Evolutionary conservation across 2,329 filamentous ascomycete species (phyloP), one percentile per base, ranked within the genome.

Genomic region (Aspergillus tubingensis): DNA sequence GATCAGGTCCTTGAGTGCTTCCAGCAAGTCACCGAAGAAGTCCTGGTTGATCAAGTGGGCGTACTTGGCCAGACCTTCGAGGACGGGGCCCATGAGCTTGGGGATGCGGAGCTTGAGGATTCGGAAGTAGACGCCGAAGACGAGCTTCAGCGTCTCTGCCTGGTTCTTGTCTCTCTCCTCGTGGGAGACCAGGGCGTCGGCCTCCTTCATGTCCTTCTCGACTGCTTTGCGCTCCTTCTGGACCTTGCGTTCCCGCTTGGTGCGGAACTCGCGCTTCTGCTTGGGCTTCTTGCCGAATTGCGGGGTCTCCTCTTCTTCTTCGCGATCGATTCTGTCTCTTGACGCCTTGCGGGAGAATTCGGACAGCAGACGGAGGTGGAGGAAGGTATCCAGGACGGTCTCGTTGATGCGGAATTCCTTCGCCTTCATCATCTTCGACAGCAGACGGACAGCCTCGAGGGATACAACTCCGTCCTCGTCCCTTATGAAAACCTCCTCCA

Each of bases 11-110:
- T 96, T 96, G 41, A 99, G 82, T 0, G 92, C 94, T 77, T 98
- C 95, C 10, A 99, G 85, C 30, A 99, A 83, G 73, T 99, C 95
- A 27, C 94, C 95, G 70, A 99, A 99, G 81, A 99, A 98, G 74
- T 99, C 92, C 73, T 99, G 92, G 79, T 99, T 99, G 83, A 99
- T 99, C 61, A 99, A 84, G 74, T 97, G 95, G 3, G 93, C 89
- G 73, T 96, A 99, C 73, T 92, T 92, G 54, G 94, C 93, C 21
- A 99, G 81, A 27, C 95, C 95, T 80, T 98, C 95, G 5, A 99
- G 85, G 0, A 97, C 93, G 13, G 94, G 93, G n/a, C 95, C 95
- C 91, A 97, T 98, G 17, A 99, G 85, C 66, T 90, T 87, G 13
- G 91, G 88, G 23, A 87, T 84, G 25, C 92, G 87, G 57, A 88